Base-by-base conservation (phyloP, 768 basidiomycete genomes). In the Leccinum boreale region DNA sequence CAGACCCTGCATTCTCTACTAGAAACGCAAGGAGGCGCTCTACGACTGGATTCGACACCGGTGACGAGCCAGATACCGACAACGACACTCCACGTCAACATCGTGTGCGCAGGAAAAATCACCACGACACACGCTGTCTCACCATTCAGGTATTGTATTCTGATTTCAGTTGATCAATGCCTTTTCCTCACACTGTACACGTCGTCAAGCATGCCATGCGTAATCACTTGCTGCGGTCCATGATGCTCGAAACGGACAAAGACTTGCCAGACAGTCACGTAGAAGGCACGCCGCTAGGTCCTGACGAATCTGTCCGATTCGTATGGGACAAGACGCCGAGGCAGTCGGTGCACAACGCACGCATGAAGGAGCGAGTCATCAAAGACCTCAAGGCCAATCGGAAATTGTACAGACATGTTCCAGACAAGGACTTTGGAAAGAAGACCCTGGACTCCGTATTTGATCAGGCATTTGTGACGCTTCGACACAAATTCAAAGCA, bases 261-360 rank as follows among this genome's bases (percentile, higher is more conserved):
- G 67, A 79, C 1, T 73, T 90, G 8, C 89, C 89, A 1, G 81
- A 82, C 56, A 83, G 80, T 53, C 82, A 88, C 63, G 62, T 65
- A 10, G 88, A 90, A 64, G 85, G 82, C 15, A 73, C 69, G 11
- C 64, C 72, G 3, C 63, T 85, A 1, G 74, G 71, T 3, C 64
- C 75, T 11, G 67, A 76, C 21, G 79, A 85, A n/a, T 81, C 87
- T 1, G 76, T 90, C 14, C 85, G 89, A 19, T 90, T 90, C 61
- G 85, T 89, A 4, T 91, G 89, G 89, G 84, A 86, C 59, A 89
- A 88, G 68, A 91, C 89, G 2, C 76, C 81, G 11, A 87, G 84
- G 58, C 86, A 90, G 63, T 90, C 88, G 1, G 79, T 83, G 19
- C 89, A 90, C 64, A 91, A 91, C 58, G 75, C 78, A 10, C 79